A percentile compares a stretch with the other conserved stretches of the same genome.
These are phyloP conservation scores for Aspergillus quadrilineatus DNA, from an alignment of 2,329 filamentous ascomycete genomes.

Conservation along the genomic window DNA sequence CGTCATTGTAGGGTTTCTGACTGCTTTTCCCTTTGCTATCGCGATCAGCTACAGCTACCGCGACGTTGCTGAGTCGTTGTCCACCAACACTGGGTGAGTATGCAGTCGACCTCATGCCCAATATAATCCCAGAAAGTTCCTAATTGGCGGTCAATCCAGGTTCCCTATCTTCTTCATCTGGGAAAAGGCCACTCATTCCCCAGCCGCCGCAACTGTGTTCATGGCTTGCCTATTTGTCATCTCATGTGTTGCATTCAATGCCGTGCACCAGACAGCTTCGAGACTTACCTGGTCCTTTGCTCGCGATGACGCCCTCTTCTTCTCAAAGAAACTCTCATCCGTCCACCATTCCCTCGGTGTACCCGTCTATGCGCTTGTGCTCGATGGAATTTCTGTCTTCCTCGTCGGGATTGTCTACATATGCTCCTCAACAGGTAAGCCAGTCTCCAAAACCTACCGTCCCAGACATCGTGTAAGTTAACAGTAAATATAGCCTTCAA, in stretches of 20 bases:
- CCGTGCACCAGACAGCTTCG: constrained; percentile 28
- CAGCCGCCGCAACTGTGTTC: background rate
- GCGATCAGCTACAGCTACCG: background rate
- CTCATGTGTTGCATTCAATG: background rate
- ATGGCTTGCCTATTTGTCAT: background rate
- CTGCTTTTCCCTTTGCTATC: background rate
- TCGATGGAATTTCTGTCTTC: constrained; percentile 19
- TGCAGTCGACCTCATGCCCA: background rate
- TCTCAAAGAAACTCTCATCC: background rate
- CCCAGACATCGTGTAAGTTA: background rate
- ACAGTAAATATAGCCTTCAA: constrained; percentile 20
- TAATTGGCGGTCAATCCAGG: background rate
- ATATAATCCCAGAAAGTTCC: too few species aligned
- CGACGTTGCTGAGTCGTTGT: background rate
- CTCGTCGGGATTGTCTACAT: constrained; percentile 25
- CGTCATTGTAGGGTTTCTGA: background rate
- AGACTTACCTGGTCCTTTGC: constrained; percentile 22
- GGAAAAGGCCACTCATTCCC: constrained; percentile 24
- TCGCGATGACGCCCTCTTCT: background rate
- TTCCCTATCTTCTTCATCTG: constrained; percentile 26
- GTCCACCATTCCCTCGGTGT: background rate
- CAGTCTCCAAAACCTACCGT: too few species aligned
- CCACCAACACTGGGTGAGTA: background rate
- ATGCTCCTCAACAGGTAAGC: constrained; percentile 21
- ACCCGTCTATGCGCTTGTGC: constrained; percentile 14